Percentiles rank a stretch among this genome's conserved stretches.
These are phyloP conservation scores for Orobanche coerulescens DNA, from an alignment of 257 asterid species.

Conservation along the genomic window DNA sequence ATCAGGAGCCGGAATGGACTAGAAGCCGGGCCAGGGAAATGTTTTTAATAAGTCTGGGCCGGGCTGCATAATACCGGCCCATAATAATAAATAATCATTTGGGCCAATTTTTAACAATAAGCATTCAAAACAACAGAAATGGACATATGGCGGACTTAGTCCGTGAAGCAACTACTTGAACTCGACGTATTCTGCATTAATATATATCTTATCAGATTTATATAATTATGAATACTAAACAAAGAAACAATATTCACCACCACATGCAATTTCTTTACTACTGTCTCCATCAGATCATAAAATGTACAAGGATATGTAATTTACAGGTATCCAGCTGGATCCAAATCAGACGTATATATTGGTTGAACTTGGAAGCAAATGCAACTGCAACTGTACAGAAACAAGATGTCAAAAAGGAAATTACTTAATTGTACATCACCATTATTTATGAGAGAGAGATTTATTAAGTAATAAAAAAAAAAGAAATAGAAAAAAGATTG, in stretches of 20 bases:
- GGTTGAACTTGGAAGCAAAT: conserved; percentile 25
- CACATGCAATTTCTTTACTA: conserved; percentile 30
- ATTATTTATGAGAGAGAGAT: conserved; percentile 9
- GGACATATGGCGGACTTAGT: too few relatives aligned
- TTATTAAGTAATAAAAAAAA: neutral
- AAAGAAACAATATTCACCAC: neutral
- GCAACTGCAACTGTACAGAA: conserved; percentile 21
- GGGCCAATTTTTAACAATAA: too few relatives aligned
- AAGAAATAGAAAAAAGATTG: neutral
- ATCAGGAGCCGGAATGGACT: too few relatives aligned
- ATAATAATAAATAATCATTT: too few relatives aligned
- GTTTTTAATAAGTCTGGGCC: too few relatives aligned
- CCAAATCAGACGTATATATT: conserved; percentile 28
- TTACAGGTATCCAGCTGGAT: conserved; percentile 41
- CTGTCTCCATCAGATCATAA: conserved; percentile 35
- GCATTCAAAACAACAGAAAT: too few relatives aligned
- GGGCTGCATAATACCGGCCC: too few relatives aligned
- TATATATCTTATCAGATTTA: too few relatives aligned
- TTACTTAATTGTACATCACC: conserved; percentile 25
- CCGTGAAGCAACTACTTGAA: too few relatives aligned
- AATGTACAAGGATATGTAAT: conserved; percentile 17
- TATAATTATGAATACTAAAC: neutral
- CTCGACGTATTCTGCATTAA: too few relatives aligned
- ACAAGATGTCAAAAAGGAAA: conserved; percentile 27
- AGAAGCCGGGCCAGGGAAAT: too few relatives aligned